phyloP scores from a whole-genome alignment of 2,329 filamentous ascomycete species.

The Leptodontidium sp. region DNA sequence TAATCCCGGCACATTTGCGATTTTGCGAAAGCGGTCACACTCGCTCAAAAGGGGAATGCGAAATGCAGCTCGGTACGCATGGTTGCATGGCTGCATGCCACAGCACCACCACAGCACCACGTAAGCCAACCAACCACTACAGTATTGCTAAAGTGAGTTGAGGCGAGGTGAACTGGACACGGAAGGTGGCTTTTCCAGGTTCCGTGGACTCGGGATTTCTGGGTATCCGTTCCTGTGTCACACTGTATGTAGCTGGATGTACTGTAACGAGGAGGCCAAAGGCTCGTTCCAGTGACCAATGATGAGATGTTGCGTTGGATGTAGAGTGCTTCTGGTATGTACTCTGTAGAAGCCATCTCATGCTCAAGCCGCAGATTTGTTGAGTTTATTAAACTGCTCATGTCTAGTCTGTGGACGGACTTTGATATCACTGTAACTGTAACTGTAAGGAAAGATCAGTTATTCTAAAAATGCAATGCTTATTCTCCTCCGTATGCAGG shows the following conservation, averaged over 20 bases:
- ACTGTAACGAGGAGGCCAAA: background rate
- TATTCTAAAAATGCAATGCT: conserved; percentile 3
- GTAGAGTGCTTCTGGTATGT: no score
- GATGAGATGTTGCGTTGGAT: background rate
- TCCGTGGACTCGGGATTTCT: conserved; percentile 3
- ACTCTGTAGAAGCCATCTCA: no score
- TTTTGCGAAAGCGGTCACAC: no score
- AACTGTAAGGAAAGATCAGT: no score
- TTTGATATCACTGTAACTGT: no score
- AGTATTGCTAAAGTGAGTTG: background rate
- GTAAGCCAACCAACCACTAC: background rate
- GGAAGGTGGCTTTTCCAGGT: background rate
- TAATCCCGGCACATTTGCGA: no score
- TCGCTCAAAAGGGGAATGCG: background rate
- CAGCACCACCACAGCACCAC: background rate
- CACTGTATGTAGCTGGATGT: no score
- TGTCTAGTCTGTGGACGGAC: no score
- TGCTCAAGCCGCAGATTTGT: no score
- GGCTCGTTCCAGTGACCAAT: conserved; percentile 2
- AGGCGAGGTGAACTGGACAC: no score
- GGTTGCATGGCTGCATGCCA: background rate
- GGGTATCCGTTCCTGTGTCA: no score
- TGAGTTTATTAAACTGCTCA: no score
- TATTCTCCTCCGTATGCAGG: conserved; percentile 12
- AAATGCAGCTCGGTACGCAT: background rate